Evolutionary conservation across 2,329 filamentous ascomycete species (phyloP), one percentile per base, ranked within the genome.

Genomic region (Curvularia spicifera): DNA sequence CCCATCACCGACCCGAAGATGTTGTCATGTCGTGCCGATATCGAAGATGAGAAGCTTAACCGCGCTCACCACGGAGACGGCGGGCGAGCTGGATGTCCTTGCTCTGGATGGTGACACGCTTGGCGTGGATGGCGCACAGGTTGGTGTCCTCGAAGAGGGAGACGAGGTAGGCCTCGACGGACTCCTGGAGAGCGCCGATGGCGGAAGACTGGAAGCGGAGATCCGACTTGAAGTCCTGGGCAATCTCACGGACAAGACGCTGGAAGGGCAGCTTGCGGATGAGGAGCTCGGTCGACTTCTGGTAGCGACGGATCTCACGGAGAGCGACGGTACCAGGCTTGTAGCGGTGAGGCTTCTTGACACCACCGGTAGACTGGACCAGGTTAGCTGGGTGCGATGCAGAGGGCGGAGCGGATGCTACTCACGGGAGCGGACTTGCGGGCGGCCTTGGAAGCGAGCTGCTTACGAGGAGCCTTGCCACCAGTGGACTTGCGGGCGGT

Each of bases 91-190:
- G 94, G 70, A 99, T 97, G 78, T 98, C 95, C 81, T 97, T 97
- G 79, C 95, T 93, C 91, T 96, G 81, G 70, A 97, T 96, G 39
- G 94, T 98, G 52, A 98, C 93, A 76, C 94, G 85, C 82, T 97
- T 97, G 61, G 94, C 95, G 79, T 98, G 94, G 70, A 98, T 93
- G 63, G 94, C 95, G 80, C 94, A 97, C 42, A 98, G 85, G 80
- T 98, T 97, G 65, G 91, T 91, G 79, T 96, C 92, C 77, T 97
- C 93, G 74, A 98, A 97, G n/a, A 98, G 83, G 74, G 96, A 93
- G 58, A 98, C 91, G 68, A 98, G 84, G 79, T 96, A 98, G 5
- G 94, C 94, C 81, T 98, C 94, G n/a, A 93, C 87, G 13, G 94
- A 92, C 82, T 98, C 94, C 79, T 98, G 94, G 2, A 98, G 84